Evolutionary conservation across 495 filamentous ascomycete species (phyloP), one percentile per base, ranked within the genome.

Genomic region (Podospora sp.): DNA sequence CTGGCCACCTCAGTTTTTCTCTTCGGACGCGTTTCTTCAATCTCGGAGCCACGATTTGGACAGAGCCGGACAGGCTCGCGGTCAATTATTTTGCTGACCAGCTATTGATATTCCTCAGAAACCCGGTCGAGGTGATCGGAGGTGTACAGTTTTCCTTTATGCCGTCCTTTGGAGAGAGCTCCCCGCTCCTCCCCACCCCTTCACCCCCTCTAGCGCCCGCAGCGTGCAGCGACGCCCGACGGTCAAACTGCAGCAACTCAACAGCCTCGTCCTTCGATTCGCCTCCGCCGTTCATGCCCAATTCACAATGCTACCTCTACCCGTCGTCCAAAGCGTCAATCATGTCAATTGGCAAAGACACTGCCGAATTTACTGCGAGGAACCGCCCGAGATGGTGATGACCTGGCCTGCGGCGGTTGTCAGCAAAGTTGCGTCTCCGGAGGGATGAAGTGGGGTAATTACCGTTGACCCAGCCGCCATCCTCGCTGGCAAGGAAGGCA

Each of bases 391-490:
- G 40, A 77, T 77, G 68, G 75, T 77, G 40, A 77, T 69, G 50
- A 77, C 63, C 69, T 77, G 73, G 8, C 75, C 75, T 77, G 29
- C 21, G 1, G 11, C 0, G 24, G n/a, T 26, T 18, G 58, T 71
- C 50, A 73, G 63, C 29, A 33, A 27, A 12, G 24, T n/a, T 12
- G 0, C 5, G 2, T 14, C 6, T 14, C 9, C 11, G 1, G 26
- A 16, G 55, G 1, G 7, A 27, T 27, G 21, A 12, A 52, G 36
- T 26, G 61, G 61, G 40, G 40, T 46, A 61, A 82, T 82, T 77
- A 80, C 85, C 85, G 74, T 87, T 88, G 51, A 88, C 80, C 85
- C 85, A 88, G 53, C 85, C 85, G 14, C 83, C 85, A 69, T 88
- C 85, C 73, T 87, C 80, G 60, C 81, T 83, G 27, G 81, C 78